Base-by-base conservation (phyloP, 805 yeast genomes). In the Candida ascalaphidarum region DNA sequence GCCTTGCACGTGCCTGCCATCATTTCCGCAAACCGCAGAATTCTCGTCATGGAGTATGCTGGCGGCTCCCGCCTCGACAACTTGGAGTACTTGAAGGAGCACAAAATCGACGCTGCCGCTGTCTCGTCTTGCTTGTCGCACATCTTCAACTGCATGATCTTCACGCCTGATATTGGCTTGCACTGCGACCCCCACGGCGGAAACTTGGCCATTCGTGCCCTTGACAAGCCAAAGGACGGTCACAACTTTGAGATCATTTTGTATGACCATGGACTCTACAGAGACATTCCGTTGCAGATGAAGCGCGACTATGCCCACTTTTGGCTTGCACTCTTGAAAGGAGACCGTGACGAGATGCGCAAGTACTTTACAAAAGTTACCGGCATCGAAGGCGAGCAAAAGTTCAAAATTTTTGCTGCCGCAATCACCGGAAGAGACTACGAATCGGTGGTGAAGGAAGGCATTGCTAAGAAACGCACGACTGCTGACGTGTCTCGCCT, bases 161-260 rank as follows among this genome's bases (percentile, higher is more conserved):
- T 92, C 60, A 80, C 94, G 2, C 94, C 96, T 1, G 78, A 76
- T 16, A 95, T 85, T 14, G 84, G 89, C 1, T 71, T 92, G 23
- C 99, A 92, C 51, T 92, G 98, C 58, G 99, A 92, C 51, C 98
- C 98, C 1, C 99, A 92, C 51, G 95, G 95, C 8, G 99, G 99
- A 0, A 92, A 92, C 46, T 61, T 92, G 34, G 96, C 97, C 0
- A 84, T 92, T 14, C 62, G 86, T 31, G 43, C 53, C 8, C 30
- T 48, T 7, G 45, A 47, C 12, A 22, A 29, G 9, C 34, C 41
- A 1, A 35, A 33, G 6, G 56, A 65, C 19, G 54, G 65, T 5
- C 85, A 79, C 47, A 88, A 89, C 49, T 92, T 92, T 50, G 98
- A 92, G 52, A 83, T 92, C 28, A 65, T 92, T 5, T 63, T 92